A percentile compares a stretch with the other conserved stretches of the same genome.
phyloP scores from a whole-genome alignment of 371 early-diverging fungal species.

The Dentiscutata heterogama region DNA sequence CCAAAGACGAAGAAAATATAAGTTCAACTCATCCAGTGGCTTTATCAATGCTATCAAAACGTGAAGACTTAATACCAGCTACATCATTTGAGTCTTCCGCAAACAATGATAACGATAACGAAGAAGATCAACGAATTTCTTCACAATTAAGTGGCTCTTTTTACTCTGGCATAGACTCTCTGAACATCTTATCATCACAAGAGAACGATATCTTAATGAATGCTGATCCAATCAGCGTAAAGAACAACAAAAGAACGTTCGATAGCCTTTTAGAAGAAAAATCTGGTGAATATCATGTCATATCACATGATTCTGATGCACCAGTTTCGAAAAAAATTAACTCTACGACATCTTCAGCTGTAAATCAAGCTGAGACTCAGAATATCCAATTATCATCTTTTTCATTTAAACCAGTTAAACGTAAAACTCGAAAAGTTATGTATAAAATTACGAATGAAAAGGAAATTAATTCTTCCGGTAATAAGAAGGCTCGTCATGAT shows the following conservation, averaged over 20 bases:
- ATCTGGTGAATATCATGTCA: neutral
- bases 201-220: neutral
- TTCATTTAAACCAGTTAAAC: neutral
- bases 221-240: neutral
- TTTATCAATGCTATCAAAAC: too few relatives aligned
- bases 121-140: neutral
- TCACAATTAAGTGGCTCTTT: neutral
- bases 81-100: too few relatives aligned
- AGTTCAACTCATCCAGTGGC: too few relatives aligned
- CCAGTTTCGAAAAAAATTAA: neutral
- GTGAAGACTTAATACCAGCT: too few relatives aligned
- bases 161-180: neutral
- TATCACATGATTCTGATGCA: neutral
- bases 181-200: slow-evolving; percentile 16
- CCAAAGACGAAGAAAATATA: too few relatives aligned
- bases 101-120: too few relatives aligned
- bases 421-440: neutral
- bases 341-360: neutral
- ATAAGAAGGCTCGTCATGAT: neutral
- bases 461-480: neutral
- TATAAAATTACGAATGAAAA: slow-evolving; percentile 11
- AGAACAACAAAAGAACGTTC: neutral
- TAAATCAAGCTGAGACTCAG: neutral
- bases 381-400: neutral
- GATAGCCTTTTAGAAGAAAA: neutral